Base-by-base conservation (phyloP, 805 yeast genomes). In the Yarrowia alimentaria region DNA sequence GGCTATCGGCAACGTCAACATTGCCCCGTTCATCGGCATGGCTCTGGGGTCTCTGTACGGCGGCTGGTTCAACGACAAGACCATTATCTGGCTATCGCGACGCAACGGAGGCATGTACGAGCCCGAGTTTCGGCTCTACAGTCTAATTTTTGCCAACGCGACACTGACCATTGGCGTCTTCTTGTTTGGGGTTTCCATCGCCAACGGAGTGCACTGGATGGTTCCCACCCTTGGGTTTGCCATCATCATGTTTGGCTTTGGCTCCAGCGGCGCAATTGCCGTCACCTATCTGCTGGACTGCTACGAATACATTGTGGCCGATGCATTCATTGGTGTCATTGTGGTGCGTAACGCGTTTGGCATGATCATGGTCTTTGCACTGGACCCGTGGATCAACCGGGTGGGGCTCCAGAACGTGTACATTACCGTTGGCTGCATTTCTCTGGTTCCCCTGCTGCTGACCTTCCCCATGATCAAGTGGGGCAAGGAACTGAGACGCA, bases 251-350 rank as follows among this genome's bases (percentile, higher is more conserved):
- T 25, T 29, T 7, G 52, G 51, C 8, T 42, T 54, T 16, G 53
- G 77, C 56, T 65, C 77, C 53, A 75, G 78, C 43, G 81, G 81
- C 9, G 70, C 79, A 40, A 75, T 74, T 22, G 66, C 80, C 14
- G 70, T 75, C 47, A 72, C 81, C 1, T 81, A 81, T 56, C 69
- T 74, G 9, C 68, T 79, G 18, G 86, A 81, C 57, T 66, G 74
- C 52, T 79, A 79, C 61, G 73, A 75, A 52, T 78, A 77, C 52
- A 61, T 78, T 66, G 73, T 74, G 28, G 69, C 76, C 8, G 76
- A 75, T 34, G 77, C 79, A 1, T 73, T 79, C 70, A 80, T 76
- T 38, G 74, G 79, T 20, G 77, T 78, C 13, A 72, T 80, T 31
- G 57, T 80, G 21, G 73, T 79, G 53, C 71, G 85, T 62, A 79